These are phyloP conservation scores for Stentor coeruleus DNA, from an alignment of 73 alveolate genomes.

Conservation along the genomic window DNA sequence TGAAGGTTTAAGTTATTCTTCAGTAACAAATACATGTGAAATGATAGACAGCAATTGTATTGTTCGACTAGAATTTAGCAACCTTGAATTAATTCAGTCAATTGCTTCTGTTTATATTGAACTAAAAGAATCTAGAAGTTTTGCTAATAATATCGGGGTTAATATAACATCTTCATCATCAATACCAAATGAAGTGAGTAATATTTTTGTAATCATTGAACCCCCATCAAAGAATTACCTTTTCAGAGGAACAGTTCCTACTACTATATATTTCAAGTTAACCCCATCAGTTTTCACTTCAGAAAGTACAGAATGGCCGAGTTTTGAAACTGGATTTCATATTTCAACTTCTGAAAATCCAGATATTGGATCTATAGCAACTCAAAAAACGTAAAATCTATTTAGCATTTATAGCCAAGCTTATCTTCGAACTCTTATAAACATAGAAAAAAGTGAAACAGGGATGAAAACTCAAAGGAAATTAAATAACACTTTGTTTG, in stretches of 20 bases:
- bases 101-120: background rate
- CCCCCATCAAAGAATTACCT: background rate
- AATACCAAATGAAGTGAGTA: background rate
- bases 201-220: too few species aligned
- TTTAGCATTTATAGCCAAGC: background rate
- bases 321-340: background rate
- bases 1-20: background rate
- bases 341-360: background rate
- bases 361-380: background rate
- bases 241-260: background rate
- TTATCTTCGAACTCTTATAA: too few species aligned
- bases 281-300: constrained; percentile 6
- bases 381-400: background rate
- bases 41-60: background rate
- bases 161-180: background rate
- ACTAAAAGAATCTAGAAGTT: background rate
- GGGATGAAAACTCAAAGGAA: background rate
- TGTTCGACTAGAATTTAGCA: background rate
- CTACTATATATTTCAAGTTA: background rate
- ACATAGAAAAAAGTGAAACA: background rate
- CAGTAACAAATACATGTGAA: background rate
- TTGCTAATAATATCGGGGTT: background rate
- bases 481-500: background rate
- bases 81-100: background rate
- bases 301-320: background rate